Evolutionary conservation across 768 basidiomycete genomes (phyloP), one percentile per base, ranked within the genome.

Genomic region (Collybiopsis luxurians): DNA sequence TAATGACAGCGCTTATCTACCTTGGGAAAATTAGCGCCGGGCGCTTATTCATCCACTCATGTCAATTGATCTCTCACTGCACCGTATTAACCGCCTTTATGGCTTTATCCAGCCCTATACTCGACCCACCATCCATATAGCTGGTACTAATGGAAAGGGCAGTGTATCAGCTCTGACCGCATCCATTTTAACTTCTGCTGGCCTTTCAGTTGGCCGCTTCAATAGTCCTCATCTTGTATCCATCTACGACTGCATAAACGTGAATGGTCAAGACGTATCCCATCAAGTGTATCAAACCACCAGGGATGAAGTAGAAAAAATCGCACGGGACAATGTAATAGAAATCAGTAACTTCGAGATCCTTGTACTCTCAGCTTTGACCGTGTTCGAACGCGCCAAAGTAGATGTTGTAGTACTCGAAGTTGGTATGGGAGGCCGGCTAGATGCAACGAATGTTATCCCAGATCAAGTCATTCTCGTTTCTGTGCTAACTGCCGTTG

Each of bases 111-210:
- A 83, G 0, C 71, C 76, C 0, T 88, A 90, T 65, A 83, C 77
- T 0, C 80, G 91, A 2, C 96, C 94, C 0, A 92, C 94, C 0
- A 77, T 91, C 34, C 97, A 99, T 66, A 80, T 98, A 56, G 86
- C 94, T 7, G 97, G 97, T 0, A 99, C 97, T 0, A 98, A 99
- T 71, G 96, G 96, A 9, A 99, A 98, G 71, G 97, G 97, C 34
- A 95, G 92, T 62, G 92, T 96, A 12, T 86, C 93, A 1, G 87
- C 88, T 4, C 75, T 94, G 34, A 69, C 97, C 11, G 83, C 91
- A 0, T 92, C 92, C 42, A 89, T 92, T 63, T 73, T 98, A 7
- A 66, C 68, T 4, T 70, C 78, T 0, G 74, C 86, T n/a, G 70
- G 76, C 1, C 75, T 89, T 52, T 74, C 74, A 21, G 78, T 90